Conservation (phyloP, 345 rosid genomes). For the Cochlearia excelsa region DNA sequence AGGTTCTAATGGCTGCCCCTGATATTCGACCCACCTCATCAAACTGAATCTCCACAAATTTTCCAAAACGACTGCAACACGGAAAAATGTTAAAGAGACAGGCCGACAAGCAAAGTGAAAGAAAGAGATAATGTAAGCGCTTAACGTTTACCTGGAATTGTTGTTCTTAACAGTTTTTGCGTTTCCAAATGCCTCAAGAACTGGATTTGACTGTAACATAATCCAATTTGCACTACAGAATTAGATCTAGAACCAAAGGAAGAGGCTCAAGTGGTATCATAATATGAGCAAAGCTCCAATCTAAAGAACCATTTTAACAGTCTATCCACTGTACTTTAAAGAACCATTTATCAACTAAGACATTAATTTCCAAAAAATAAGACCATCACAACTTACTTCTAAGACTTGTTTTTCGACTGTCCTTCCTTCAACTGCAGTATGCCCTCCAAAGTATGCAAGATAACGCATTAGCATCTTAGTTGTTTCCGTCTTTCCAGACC, state of each 20-base stretch:
- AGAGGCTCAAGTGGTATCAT: constrained; percentile 11
- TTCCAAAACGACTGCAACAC: constrained; percentile 81
- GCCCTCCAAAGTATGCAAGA: constrained; percentile 83
- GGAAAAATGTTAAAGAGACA: constrained; percentile 8
- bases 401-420: constrained; percentile 77
- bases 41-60: constrained; percentile 92
- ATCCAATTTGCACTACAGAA: constrained; percentile 13
- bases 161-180: constrained; percentile 89
- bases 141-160: constrained; percentile 71
- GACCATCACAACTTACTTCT: constrained; percentile 55
- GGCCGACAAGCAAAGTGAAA: constrained; percentile 16
- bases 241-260: constrained; percentile 19
- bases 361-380: neutral
- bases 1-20: constrained; percentile 64
- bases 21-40: constrained; percentile 75
- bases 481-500: constrained; percentile 95
- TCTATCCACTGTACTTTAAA: too few relatives aligned
- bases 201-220: constrained; percentile 82
- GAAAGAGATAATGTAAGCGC: constrained; percentile 22
- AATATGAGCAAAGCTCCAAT: constrained; percentile 12
- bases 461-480: constrained; percentile 94
- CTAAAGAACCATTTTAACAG: neutral
- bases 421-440: constrained; percentile 56
- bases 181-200: constrained; percentile 93
- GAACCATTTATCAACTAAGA: neutral